phyloP scores from a whole-genome alignment of 306 rosid genomes.

The Gleditsia sinensis region DNA sequence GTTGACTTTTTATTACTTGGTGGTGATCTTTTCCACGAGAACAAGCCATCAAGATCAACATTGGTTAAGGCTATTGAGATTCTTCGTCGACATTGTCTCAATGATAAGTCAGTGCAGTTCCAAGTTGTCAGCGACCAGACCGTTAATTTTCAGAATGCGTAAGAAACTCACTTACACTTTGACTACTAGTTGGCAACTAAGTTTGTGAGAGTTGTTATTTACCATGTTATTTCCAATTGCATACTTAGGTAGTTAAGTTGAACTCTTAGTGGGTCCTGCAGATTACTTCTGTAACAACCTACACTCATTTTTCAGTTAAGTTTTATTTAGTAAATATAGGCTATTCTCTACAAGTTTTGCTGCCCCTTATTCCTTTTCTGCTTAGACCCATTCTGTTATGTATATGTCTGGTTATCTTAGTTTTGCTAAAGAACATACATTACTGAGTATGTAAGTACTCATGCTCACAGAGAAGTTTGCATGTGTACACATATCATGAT shows the following conservation, averaged over 20 bases:
- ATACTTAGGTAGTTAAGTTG: too few relatives aligned
- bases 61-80: slow-evolving; percentile 87
- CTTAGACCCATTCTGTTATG: neutral
- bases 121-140: slow-evolving; percentile 99
- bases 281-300: neutral
- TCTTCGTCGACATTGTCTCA: slow-evolving; percentile 87
- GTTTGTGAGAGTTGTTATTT: neutral
- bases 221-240: neutral
- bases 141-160: slow-evolving; percentile 78
- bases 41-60: slow-evolving; percentile 90
- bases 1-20: slow-evolving; percentile 76
- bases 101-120: slow-evolving; percentile 80
- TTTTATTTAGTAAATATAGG: neutral
- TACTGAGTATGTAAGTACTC: neutral
- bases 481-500: neutral
- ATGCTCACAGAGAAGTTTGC: neutral
- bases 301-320: neutral
- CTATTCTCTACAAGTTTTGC: neutral
- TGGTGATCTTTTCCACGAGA: slow-evolving; percentile 97
- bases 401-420: neutral
- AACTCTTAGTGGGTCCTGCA: neutral
- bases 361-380: neutral
- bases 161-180: slow-evolving; percentile 20
- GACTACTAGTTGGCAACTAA: neutral
- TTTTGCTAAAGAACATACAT: neutral